phyloP scores from a whole-genome alignment of 2,329 filamentous ascomycete species.

The Colletotrichum incanum region DNA sequence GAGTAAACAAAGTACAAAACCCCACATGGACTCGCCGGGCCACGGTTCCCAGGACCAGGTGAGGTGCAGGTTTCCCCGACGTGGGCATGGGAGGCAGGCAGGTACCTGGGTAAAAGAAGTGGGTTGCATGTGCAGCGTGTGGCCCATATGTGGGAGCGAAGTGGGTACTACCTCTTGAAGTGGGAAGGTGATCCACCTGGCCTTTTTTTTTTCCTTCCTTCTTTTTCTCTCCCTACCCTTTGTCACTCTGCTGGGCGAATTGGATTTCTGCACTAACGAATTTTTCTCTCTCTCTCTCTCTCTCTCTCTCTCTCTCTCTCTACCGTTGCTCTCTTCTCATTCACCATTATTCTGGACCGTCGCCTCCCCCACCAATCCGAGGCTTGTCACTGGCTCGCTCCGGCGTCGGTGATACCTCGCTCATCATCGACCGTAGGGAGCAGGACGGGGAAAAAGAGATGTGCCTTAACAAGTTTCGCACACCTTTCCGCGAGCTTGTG shows the following conservation, averaged over 20 bases:
- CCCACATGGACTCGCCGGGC: slow-evolving; percentile 40
- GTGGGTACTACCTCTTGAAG: slow-evolving; percentile 17
- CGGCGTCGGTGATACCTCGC: slow-evolving; percentile 41
- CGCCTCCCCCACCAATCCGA: slow-evolving; percentile 24
- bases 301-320: no score
- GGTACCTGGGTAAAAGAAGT: slow-evolving; percentile 10
- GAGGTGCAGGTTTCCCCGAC: slow-evolving; percentile 37
- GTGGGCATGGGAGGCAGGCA: slow-evolving; percentile 30
- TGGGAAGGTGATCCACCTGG: slow-evolving; percentile 22
- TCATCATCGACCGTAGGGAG: slow-evolving; percentile 33
- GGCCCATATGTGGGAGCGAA: slow-evolving; percentile 28
- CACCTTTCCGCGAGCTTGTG: slow-evolving; percentile 24
- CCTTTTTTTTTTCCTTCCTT: slow-evolving; percentile 15
- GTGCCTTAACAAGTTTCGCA: slow-evolving; percentile 4
- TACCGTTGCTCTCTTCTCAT: not conserved
- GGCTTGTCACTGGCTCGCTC: slow-evolving; percentile 35
- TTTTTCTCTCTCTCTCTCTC: slow-evolving; percentile 9
- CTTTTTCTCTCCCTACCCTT: not conserved
- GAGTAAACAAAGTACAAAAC: slow-evolving; percentile 40
- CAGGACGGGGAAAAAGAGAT: not conserved
- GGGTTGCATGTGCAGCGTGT: slow-evolving; percentile 8
- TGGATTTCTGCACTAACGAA: slow-evolving; percentile 14
- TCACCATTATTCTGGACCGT: not conserved
- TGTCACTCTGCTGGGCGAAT: slow-evolving; percentile 21
- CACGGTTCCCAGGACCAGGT: slow-evolving; percentile 40